Conservation (phyloP, 768 basidiomycete species). For the Suillus variegatus region DNA sequence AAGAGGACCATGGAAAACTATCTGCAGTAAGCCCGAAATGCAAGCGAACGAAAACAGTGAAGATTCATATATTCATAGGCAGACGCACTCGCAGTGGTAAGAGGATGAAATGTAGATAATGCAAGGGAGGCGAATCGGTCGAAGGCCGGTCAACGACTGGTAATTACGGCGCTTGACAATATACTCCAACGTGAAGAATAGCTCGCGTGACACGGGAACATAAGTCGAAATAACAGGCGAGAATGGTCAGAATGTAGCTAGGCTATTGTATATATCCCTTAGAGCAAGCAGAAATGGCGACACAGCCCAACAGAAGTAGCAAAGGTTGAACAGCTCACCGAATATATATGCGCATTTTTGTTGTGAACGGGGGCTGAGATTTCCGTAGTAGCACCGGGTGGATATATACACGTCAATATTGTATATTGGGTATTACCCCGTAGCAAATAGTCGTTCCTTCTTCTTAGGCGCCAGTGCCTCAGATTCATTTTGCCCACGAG, state of each 20-base stretch:
- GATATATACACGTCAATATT: background rate
- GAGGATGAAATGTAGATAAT: background rate
- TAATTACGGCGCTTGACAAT: background rate
- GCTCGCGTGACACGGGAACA: background rate
- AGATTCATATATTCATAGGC: too few relatives aligned
- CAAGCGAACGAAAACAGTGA: background rate
- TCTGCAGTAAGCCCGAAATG: background rate
- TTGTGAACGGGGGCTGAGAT: background rate
- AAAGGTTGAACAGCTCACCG: background rate
- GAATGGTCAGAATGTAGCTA: background rate
- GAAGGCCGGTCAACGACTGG: background rate
- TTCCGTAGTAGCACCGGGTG: background rate
- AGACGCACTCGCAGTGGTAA: background rate
- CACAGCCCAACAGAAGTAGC: background rate
- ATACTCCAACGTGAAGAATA: background rate
- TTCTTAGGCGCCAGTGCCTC: background rate
- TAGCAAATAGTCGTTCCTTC: background rate
- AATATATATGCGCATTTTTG: background rate
- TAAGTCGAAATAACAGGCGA: background rate
- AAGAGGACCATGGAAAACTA: background rate
- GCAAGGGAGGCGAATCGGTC: background rate
- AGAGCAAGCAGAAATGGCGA: background rate
- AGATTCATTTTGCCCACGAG: constrained; percentile 18
- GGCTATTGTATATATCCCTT: background rate
- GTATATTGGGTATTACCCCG: background rate